phyloP scores from a whole-genome alignment of 208 protist species.

The Leptomonas seymouri region DNA sequence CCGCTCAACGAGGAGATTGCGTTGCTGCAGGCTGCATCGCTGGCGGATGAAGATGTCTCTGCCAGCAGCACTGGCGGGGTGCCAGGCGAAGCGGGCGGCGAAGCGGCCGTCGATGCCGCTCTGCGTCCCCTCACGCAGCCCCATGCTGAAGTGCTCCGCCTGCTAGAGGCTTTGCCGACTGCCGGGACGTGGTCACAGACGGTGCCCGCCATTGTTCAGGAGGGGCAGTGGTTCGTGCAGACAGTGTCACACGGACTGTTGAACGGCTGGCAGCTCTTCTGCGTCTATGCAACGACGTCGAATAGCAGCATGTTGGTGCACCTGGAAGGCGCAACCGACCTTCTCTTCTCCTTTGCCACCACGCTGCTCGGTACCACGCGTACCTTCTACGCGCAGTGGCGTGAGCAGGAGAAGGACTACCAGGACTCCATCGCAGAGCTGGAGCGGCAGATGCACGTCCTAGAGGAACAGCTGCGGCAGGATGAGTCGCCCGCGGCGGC shows the following conservation, averaged over 20 bases:
- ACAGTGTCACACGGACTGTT: slow-evolving; percentile 42
- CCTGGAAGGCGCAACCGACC: slow-evolving; percentile 65
- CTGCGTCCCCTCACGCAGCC: slow-evolving; percentile 33
- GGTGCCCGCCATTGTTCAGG: slow-evolving; percentile 42
- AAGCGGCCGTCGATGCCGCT: slow-evolving; percentile 36
- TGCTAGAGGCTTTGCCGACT: slow-evolving; percentile 1
- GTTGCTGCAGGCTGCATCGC: slow-evolving; percentile 44
- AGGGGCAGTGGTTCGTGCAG: slow-evolving; percentile 71
- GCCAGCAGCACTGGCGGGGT: not conserved
- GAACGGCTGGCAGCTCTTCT: slow-evolving; percentile 47
- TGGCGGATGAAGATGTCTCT: slow-evolving; percentile 25
- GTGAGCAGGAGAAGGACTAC: slow-evolving; percentile 67
- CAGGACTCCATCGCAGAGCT: slow-evolving; percentile 54
- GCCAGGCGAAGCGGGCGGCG: slow-evolving; percentile 3
- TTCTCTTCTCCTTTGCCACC: slow-evolving; percentile 40
- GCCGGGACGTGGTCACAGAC: slow-evolving; percentile 22
- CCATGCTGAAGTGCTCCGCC: slow-evolving; percentile 21
- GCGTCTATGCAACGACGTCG: slow-evolving; percentile 39
- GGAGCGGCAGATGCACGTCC: slow-evolving; percentile 49
- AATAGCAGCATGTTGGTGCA: slow-evolving; percentile 55
- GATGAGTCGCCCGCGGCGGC: slow-evolving; percentile 51
- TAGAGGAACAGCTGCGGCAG: slow-evolving; percentile 46
- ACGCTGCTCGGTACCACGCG: slow-evolving; percentile 53
- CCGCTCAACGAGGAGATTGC: slow-evolving; percentile 51
- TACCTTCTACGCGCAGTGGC: slow-evolving; percentile 51